These are phyloP conservation scores for Kokia cookei DNA, from an alignment of 441 rosid species.

Conservation along the genomic window DNA sequence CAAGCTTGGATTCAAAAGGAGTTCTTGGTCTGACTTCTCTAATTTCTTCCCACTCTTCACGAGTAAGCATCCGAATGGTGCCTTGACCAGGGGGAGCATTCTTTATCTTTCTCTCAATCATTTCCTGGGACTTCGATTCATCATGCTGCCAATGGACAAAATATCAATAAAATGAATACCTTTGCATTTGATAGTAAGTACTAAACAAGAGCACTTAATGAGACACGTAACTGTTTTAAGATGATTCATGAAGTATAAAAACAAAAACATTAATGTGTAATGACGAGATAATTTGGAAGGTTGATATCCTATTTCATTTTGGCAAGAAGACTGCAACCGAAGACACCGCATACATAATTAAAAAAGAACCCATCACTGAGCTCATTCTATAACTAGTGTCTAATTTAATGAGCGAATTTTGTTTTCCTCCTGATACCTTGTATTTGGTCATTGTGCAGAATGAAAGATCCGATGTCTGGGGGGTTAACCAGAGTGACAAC, in stretches of 20 bases:
- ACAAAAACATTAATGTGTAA: not conserved
- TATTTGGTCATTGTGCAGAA: not conserved
- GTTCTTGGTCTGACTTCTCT: constrained; percentile 93
- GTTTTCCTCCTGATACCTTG: not conserved
- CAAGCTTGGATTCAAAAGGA: constrained; percentile 93
- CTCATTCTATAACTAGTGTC: not conserved
- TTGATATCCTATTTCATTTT: not conserved
- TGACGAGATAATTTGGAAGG: not conserved
- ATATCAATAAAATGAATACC: not conserved
- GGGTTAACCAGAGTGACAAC: not conserved
- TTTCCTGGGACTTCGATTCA: constrained; percentile 80
- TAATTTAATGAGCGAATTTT: not conserved
- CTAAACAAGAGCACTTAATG: not conserved
- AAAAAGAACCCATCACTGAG: not conserved
- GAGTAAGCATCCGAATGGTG: constrained; percentile 66
- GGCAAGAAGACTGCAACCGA: not conserved
- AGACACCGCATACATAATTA: not conserved
- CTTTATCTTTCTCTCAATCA: constrained; percentile 76
- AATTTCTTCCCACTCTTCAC: constrained; percentile 84
- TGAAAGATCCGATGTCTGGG: not conserved
- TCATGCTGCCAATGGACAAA: constrained; percentile 42
- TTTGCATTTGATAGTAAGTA: not conserved
- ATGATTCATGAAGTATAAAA: constrained; percentile 4
- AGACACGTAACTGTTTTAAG: not conserved
- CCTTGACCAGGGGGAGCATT: constrained; percentile 86